These are phyloP conservation scores for Aspergillus fischeri DNA, from an alignment of 2,329 filamentous ascomycete species.

Conservation along the genomic window DNA sequence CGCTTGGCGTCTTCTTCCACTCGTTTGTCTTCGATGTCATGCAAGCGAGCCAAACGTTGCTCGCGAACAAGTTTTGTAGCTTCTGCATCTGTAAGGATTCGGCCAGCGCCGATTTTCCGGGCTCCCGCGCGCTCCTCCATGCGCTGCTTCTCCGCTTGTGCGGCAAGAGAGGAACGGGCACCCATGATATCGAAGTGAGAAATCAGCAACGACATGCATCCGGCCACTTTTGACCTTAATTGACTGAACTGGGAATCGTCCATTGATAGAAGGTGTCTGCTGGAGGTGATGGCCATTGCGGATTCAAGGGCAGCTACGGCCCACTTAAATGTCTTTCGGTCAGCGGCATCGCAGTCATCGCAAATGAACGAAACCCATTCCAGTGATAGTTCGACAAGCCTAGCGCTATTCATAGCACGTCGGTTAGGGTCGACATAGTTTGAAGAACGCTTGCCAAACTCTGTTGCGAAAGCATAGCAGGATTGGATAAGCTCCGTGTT, in stretches of 20 bases:
- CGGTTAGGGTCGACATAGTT: conserved; percentile 95
- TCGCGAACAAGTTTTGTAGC: conserved; percentile 69
- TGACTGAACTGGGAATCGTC: conserved; percentile 81
- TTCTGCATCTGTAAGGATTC: conserved; percentile 75
- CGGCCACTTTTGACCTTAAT: conserved; percentile 82
- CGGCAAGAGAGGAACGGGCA: conserved; percentile 84
- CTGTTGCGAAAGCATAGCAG: conserved; percentile 97
- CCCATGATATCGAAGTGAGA: conserved; percentile 99
- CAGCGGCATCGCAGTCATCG: conserved; percentile 90
- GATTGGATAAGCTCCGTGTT: conserved; percentile 96
- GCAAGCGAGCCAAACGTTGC: conserved; percentile 69
- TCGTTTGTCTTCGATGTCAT: conserved; percentile 71
- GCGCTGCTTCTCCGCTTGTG: conserved; percentile 86
- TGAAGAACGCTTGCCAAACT: conserved; percentile 92
- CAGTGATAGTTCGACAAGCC: conserved; percentile 84
- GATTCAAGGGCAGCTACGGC: conserved; percentile 93
- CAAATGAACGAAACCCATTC: conserved; percentile 99
- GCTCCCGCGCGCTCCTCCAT: conserved; percentile 76
- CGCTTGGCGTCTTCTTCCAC: conserved; percentile 78
- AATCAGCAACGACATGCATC: conserved; percentile 95
- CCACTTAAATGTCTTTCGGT: conserved; percentile 96
- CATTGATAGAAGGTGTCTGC: conserved; percentile 86
- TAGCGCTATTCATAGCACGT: conserved; percentile 94
- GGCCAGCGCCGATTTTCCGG: conserved; percentile 72
- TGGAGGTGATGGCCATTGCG: conserved; percentile 94